Percentiles rank a stretch among this genome's conserved stretches.
phyloP scores from a whole-genome alignment of 495 filamentous ascomycete genomes.

The Pyronema domesticum region DNA sequence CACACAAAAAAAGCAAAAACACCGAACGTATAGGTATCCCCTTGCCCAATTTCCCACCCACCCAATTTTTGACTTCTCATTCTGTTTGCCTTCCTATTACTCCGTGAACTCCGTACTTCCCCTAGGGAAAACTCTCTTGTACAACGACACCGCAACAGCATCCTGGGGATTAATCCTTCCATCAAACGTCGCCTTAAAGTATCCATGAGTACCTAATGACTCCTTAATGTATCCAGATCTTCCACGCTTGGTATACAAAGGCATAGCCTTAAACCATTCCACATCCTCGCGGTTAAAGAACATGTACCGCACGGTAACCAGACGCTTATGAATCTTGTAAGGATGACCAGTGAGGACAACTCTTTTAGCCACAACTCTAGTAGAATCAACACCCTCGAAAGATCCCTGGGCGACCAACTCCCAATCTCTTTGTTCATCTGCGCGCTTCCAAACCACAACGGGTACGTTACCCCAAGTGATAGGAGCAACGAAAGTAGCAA shows the following conservation, averaged over 20 bases:
- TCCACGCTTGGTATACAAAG: conserved; percentile 82
- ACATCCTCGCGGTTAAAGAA: conserved; percentile 96
- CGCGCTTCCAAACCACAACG: conserved; percentile 33
- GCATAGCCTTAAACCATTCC: conserved; percentile 88
- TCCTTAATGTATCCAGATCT: conserved; percentile 83
- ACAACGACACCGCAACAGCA: conserved; percentile 51
- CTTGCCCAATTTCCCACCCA: too few species aligned
- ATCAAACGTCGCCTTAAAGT: conserved; percentile 98
- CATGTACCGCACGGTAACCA: conserved; percentile 97
- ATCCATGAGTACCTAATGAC: conserved; percentile 85
- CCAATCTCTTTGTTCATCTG: conserved; percentile 25
- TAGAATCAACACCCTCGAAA: conserved; percentile 37
- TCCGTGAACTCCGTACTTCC: conserved; percentile 14
- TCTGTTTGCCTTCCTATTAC: conserved; percentile 2
- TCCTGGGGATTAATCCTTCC: conserved; percentile 88
- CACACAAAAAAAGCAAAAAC: too few species aligned
- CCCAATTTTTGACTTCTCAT: too few species aligned
- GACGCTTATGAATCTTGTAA: conserved; percentile 92
- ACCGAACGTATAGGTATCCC: too few species aligned
- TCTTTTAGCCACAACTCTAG: conserved; percentile 78
- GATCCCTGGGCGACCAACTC: conserved; percentile 73
- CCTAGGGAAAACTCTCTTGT: conserved; percentile 23
- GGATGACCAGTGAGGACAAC: conserved; percentile 90
- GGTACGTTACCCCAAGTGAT: conserved; percentile 86
- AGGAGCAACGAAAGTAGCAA: conserved; percentile 78